Evolutionary conservation across 2,329 filamentous ascomycete genomes (phyloP), one percentile per base, ranked within the genome.

Genomic region (Fusarium annulatum): DNA sequence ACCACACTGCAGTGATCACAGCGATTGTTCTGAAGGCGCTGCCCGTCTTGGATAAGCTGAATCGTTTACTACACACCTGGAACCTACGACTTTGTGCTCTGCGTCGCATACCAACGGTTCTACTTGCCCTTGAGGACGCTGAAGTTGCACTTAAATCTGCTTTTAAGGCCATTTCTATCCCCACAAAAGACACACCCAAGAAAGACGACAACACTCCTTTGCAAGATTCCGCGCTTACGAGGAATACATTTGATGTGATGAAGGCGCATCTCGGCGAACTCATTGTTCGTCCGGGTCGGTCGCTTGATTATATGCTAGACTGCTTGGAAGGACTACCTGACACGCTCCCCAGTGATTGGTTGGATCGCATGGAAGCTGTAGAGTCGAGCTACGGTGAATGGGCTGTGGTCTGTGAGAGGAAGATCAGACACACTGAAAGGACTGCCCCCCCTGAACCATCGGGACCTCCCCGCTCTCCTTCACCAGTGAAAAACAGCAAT

Each of bases 21-120:
- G 94, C 95, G 34, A 97, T 96, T 39, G 93, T 97, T 23, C 84
- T 99, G n/a, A 94, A 96, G 79, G 91, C 94, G 7, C 86, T 99
- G 26, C 96, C 96, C 3, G 92, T 93, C 67, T 84, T 98, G 46
- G 92, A 94, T 15, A 91, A 88, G 61, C 83, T 99, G 28, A 91
- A 90, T 61, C 88, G 88, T 14, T 83, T 97, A n/a, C 85, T 98
- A 56, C 89, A 91, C 63, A 88, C 88, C 4, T 99, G 96, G 96
- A 91, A 88, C 33, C 87, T 93, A 45, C 92, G 96, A 26, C 84
- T 98, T 19, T 84, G 89, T 3, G 91, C 98, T 9, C 84, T 98
- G 43, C 89, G 90, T 57, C 91, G 92, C 75, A 89, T 96, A 0
- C 93, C 96, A 1, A 83, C 85, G 5, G 89, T 96, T 66, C 81